Evolutionary conservation across 2,329 filamentous ascomycete species (phyloP).

Genomic region (Colletotrichum acutatum): DNA sequence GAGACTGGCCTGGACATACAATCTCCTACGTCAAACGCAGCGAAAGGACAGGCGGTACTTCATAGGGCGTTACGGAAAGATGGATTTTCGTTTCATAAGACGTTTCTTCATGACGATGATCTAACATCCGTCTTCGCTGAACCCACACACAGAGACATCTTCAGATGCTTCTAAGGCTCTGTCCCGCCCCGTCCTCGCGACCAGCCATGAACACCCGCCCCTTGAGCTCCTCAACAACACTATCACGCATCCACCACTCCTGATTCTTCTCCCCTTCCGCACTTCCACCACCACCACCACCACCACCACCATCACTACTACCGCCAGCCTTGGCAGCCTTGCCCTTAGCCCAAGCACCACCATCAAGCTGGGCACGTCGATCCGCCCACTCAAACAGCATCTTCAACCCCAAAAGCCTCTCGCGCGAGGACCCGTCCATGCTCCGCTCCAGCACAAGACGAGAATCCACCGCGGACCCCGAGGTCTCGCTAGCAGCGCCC

Average conservation of each 20-base stretch:
- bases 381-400: constrained; percentile 68
- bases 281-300: neutral
- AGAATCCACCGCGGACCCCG: constrained; percentile 70
- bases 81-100: neutral
- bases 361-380: constrained; percentile 51
- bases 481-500: constrained; percentile 53
- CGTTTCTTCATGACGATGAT: constrained; percentile 13
- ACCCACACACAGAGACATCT: neutral
- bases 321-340: constrained; percentile 24
- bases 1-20: too few relatives aligned
- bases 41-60: too few relatives aligned
- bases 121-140: neutral
- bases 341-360: constrained; percentile 35
- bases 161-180: constrained; percentile 33
- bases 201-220: constrained; percentile 65
- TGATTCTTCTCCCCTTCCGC: constrained; percentile 45
- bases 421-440: constrained; percentile 51
- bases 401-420: constrained; percentile 59
- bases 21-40: too few relatives aligned
- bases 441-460: constrained; percentile 73
- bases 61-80: too few relatives aligned
- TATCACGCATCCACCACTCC: constrained; percentile 66
- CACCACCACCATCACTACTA: neutral
- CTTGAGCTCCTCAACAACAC: constrained; percentile 65
- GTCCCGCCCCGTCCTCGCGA: constrained; percentile 43